Conservation (phyloP, 305 asterid genomes). For the Plantago lanceolata region DNA sequence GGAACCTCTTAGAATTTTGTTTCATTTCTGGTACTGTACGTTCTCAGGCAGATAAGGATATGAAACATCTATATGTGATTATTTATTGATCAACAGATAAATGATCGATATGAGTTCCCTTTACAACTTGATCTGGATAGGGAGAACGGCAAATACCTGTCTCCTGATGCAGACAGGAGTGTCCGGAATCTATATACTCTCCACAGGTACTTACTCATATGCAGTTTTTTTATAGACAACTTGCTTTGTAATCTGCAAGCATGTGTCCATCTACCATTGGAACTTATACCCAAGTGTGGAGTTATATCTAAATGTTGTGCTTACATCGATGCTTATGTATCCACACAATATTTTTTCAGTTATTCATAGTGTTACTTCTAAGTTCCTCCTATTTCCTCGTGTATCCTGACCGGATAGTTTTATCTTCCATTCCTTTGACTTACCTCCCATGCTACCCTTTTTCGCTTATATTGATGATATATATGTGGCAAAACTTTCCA, state of each 20-base stretch:
- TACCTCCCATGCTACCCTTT: neutral
- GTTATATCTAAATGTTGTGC: neutral
- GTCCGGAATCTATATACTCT: conserved; percentile 78
- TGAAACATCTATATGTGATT: neutral
- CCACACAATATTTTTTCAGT: no score
- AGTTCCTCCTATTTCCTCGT: neutral
- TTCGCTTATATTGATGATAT: neutral
- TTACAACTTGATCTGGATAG: conserved; percentile 85
- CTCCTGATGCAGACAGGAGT: conserved; percentile 76
- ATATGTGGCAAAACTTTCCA: neutral
- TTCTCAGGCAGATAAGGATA: neutral
- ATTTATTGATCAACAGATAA: conserved; percentile 47
- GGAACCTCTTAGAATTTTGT: neutral
- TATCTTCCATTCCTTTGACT: neutral
- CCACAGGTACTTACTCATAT: conserved; percentile 52
- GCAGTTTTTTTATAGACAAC: neutral
- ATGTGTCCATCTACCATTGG: neutral
- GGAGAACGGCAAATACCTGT: conserved; percentile 71
- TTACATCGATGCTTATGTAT: neutral
- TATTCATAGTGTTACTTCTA: neutral
- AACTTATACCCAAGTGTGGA: neutral
- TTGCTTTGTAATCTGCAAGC: neutral
- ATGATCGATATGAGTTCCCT: conserved; percentile 88
- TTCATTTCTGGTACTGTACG: no score
- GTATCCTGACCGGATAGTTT: neutral